Percentiles rank a stretch among this genome's conserved stretches.
phyloP scores from a whole-genome alignment of 495 filamentous ascomycete genomes.

The Penicillium parvum region DNA sequence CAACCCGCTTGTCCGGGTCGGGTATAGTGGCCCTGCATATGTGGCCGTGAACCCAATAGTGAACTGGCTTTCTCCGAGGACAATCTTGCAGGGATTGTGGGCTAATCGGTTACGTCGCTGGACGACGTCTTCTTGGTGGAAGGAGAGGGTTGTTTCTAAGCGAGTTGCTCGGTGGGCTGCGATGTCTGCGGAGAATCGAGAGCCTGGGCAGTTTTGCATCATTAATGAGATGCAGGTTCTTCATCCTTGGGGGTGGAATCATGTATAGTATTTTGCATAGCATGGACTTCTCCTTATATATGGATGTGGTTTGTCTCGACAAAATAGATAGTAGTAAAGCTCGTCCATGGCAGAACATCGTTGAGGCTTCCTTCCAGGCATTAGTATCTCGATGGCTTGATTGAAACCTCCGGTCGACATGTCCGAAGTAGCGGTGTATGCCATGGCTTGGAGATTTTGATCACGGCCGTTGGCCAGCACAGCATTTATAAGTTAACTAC shows the following conservation, averaged over 20 bases:
- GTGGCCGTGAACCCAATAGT: slow-evolving; percentile 41
- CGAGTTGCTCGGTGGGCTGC: slow-evolving; percentile 39
- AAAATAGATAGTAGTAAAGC: too few relatives aligned
- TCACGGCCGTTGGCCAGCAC: too few relatives aligned
- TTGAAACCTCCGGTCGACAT: too few relatives aligned
- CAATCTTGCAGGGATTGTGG: slow-evolving; percentile 49
- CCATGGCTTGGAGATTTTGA: too few relatives aligned
- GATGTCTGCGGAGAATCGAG: slow-evolving; percentile 34
- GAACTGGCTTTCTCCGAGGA: slow-evolving; percentile 35
- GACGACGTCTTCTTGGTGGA: slow-evolving; percentile 33
- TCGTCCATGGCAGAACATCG: too few relatives aligned
- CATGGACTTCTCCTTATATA: neutral
- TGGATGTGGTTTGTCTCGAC: too few relatives aligned
- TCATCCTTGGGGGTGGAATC: slow-evolving; percentile 68
- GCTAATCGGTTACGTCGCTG: slow-evolving; percentile 54
- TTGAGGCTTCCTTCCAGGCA: too few relatives aligned
- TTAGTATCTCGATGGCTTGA: too few relatives aligned
- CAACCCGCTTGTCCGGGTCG: slow-evolving; percentile 75
- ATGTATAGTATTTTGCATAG: slow-evolving; percentile 46
- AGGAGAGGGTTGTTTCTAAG: slow-evolving; percentile 34
- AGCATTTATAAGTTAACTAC: too few relatives aligned
- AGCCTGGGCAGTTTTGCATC: slow-evolving; percentile 61
- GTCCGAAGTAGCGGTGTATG: too few relatives aligned
- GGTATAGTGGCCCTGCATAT: slow-evolving; percentile 59
- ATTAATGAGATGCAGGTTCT: slow-evolving; percentile 86